Evolutionary conservation across 176 grass and related monocot genomes (phyloP), one percentile per base, ranked within the genome.

Genomic region (Bromus sterilis): DNA sequence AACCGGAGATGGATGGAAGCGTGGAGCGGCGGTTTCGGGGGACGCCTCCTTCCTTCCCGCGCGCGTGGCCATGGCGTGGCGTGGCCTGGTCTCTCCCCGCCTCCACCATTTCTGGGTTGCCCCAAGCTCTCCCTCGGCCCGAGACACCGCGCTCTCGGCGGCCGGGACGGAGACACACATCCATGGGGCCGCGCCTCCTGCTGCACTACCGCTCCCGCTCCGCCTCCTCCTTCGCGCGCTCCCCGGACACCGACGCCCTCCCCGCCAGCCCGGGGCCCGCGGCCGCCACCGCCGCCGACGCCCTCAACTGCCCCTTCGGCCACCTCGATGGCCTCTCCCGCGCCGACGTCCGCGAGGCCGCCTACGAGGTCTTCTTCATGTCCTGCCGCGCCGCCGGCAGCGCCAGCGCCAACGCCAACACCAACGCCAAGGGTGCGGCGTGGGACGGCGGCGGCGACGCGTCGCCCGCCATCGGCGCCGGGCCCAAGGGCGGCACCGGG

Each of bases 281-380:
- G 61, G 26, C 82, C 75, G 31, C 57, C 42, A 66, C 87, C 37
- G n/a, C 86, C 36, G 39, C 32, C 11, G 66, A 76, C 9, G 4
- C 81, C 57, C 55, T 97, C 35, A 88, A 94, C 20, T 89, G 84
- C 60, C 95, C 92, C 2, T 98, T 98, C 74, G 86, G 84, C 12
- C 32, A n/a, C 29, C 15, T 95, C 39, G 64, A 92, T 71, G 66
- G 88, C 59, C 86, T 98, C 40, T 36, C 83, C 51, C 71, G 76
- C 35, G 26, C 37, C 34, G 95, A 91, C n/a, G 66, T 93, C 65
- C 88, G 95, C 14, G 90, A 98, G 87, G 84, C 92, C 59, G 88
- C 88, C 26, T 98, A 98, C 78, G 92, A 98, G 85, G 33, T 98
- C 15, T 98, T 98, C 82, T 95, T 98, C 92, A 93, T 93, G 88